phyloP scores from a whole-genome alignment of 768 basidiomycete genomes.

The Lactarius sp. region DNA sequence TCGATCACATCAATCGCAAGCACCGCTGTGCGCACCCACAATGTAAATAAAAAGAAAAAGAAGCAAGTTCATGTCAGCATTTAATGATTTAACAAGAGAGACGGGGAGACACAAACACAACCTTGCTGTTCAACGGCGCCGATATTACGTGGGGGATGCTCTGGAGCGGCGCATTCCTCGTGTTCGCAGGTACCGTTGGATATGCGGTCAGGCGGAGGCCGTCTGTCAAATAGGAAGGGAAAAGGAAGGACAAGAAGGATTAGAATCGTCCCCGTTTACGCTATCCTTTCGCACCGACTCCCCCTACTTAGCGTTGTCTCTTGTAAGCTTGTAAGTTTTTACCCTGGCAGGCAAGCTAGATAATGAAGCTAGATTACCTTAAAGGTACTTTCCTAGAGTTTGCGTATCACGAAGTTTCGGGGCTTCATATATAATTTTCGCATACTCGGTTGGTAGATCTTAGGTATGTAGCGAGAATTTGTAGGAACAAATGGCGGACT shows the following conservation, averaged over 20 bases:
- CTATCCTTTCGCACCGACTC: too few species aligned
- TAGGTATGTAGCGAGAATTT: too few species aligned
- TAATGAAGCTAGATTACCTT: not conserved
- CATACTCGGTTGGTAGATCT: not conserved
- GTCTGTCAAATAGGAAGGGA: not conserved
- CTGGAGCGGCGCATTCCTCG: conserved; percentile 65
- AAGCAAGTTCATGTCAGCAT: too few species aligned
- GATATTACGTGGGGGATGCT: conserved; percentile 28
- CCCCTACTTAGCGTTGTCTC: too few species aligned
- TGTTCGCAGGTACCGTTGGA: conserved; percentile 64
- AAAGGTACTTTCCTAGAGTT: not conserved
- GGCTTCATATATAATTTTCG: not conserved
- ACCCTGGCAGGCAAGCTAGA: not conserved
- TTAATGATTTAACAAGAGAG: too few species aligned
- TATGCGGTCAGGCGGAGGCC: conserved; percentile 46
- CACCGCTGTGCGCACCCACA: too few species aligned
- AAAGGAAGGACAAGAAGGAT: conserved; percentile 25
- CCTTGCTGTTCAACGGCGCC: conserved; percentile 38
- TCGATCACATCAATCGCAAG: too few species aligned
- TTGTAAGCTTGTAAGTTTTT: too few species aligned
- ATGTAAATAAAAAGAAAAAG: too few species aligned
- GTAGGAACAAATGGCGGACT: too few species aligned
- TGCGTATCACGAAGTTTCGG: not conserved
- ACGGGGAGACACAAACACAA: too few species aligned
- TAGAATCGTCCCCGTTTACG: not conserved